Evolutionary conservation across 495 filamentous ascomycete species (phyloP).

Genomic region (Astrocystis sublimbata): DNA sequence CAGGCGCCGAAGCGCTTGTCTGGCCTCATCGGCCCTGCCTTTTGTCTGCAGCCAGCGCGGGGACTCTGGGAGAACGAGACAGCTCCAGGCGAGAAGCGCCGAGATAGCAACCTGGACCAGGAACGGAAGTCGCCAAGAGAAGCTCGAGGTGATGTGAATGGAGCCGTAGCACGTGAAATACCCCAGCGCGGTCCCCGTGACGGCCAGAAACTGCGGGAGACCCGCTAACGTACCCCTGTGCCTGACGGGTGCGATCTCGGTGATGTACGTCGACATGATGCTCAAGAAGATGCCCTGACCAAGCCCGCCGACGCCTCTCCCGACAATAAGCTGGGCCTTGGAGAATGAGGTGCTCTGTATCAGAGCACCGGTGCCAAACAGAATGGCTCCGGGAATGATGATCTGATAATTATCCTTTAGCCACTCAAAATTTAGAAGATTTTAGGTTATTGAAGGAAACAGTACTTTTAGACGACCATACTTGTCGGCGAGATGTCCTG

Average conservation of each 20-base stretch:
- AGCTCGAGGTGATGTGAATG: slow-evolving; percentile 44
- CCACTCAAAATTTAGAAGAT: no score
- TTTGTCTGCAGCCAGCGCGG: slow-evolving; percentile 45
- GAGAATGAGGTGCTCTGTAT: slow-evolving; percentile 49
- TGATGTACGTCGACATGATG: slow-evolving; percentile 60
- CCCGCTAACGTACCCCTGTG: slow-evolving; percentile 55
- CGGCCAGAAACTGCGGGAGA: slow-evolving; percentile 54
- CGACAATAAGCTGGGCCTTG: slow-evolving; percentile 56
- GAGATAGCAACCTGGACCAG: slow-evolving; percentile 47
- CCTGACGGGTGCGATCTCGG: slow-evolving; percentile 60
- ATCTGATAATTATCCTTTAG: no score
- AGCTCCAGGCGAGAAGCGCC: slow-evolving; percentile 39
- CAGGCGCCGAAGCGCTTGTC: slow-evolving; percentile 43
- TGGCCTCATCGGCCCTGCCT: slow-evolving; percentile 38
- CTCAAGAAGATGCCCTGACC: slow-evolving; percentile 63
- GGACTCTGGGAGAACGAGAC: slow-evolving; percentile 41
- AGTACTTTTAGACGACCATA: slow-evolving; percentile 57
- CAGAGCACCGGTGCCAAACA: slow-evolving; percentile 57
- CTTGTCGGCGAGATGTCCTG: slow-evolving; percentile 61
- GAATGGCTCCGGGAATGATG: slow-evolving; percentile 54
- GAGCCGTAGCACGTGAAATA: slow-evolving; percentile 66
- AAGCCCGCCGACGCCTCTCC: slow-evolving; percentile 56
- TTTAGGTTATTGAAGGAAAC: no score
- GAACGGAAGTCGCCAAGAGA: slow-evolving; percentile 61
- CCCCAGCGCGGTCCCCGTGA: slow-evolving; percentile 52